phyloP scores from a whole-genome alignment of 805 yeast species.

The Yarrowia yakushimensis region DNA sequence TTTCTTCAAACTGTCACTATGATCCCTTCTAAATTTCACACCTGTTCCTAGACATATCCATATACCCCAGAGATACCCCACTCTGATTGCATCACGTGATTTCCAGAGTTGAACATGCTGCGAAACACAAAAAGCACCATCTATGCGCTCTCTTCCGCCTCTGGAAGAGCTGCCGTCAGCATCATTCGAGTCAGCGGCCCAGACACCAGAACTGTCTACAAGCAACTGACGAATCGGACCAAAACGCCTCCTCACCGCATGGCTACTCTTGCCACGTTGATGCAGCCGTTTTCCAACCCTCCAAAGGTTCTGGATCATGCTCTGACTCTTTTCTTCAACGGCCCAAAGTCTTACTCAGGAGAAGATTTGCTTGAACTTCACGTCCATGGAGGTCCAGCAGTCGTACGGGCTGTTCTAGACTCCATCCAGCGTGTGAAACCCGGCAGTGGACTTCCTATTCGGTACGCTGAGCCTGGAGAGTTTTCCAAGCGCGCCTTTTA shows the following conservation, averaged over 20 bases:
- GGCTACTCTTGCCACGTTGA: conserved; percentile 59
- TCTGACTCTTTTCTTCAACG: conserved; percentile 59
- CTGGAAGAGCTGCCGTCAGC: conserved; percentile 80
- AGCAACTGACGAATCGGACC: conserved; percentile 44
- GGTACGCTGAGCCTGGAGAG: conserved; percentile 93
- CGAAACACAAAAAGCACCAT: conserved; percentile 49
- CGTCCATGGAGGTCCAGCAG: conserved; percentile 90
- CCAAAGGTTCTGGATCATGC: conserved; percentile 67
- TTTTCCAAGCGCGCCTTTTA: conserved; percentile 83
- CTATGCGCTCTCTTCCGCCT: conserved; percentile 84
- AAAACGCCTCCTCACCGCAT: conserved; percentile 47
- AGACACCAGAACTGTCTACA: conserved; percentile 42
- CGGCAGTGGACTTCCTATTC: conserved; percentile 44
- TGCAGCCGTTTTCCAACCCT: conserved; percentile 38
- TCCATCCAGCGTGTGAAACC: conserved; percentile 47
- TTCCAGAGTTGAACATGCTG: background rate
- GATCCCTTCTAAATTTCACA: background rate
- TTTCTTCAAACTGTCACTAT: no score
- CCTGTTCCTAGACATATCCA: background rate
- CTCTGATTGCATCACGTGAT: background rate
- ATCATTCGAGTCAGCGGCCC: conserved; percentile 82
- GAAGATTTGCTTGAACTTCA: conserved; percentile 90
- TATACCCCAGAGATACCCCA: background rate
- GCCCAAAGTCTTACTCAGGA: conserved; percentile 84
- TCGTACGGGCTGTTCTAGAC: conserved; percentile 60